A percentile compares a stretch with the other conserved stretches of the same genome.
phyloP scores from a whole-genome alignment of 352 stramenopile species.

The Phytophthora boehmeriae region DNA sequence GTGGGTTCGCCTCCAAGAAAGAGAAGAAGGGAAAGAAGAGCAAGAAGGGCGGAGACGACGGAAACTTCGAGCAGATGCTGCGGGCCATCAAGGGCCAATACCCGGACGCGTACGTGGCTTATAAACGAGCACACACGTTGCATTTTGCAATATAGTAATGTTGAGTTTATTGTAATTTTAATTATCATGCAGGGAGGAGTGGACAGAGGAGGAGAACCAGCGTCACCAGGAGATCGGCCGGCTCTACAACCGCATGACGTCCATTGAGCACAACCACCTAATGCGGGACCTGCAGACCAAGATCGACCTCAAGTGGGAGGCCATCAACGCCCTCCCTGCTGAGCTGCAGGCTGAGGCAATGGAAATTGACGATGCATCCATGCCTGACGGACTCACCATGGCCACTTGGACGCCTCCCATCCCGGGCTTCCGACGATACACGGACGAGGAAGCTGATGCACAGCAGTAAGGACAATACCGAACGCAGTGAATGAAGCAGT shows the following conservation, averaged over 20 bases:
- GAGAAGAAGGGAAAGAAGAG: constrained; percentile 67
- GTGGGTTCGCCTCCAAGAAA: constrained; percentile 58
- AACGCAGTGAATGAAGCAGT: constrained; percentile 4
- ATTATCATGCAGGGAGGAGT: constrained; percentile 57
- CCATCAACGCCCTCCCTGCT: constrained; percentile 85
- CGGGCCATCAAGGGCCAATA: constrained; percentile 81
- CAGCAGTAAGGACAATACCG: constrained; percentile 34
- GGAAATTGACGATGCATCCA: constrained; percentile 63
- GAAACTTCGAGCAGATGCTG: constrained; percentile 88
- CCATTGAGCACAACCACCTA: constrained; percentile 87
- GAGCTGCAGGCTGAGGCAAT: constrained; percentile 84
- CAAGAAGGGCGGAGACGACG: constrained; percentile 52
- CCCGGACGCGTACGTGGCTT: constrained; percentile 62
- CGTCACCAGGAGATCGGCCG: constrained; percentile 81
- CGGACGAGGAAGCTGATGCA: constrained; percentile 51
- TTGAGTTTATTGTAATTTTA: constrained; percentile 2
- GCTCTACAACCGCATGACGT: constrained; percentile 81
- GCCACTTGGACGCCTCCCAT: constrained; percentile 90
- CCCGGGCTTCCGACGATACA: constrained; percentile 85
- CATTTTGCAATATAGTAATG: background rate
- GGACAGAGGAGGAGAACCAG: constrained; percentile 80
- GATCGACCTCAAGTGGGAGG: constrained; percentile 92
- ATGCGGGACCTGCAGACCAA: constrained; percentile 92
- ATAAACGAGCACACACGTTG: constrained; percentile 47
- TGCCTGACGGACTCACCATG: constrained; percentile 74